A percentile compares a stretch with the other conserved stretches of the same genome.
phyloP scores from a whole-genome alignment of 2,329 filamentous ascomycete genomes.

The Alternaria novae-zelandiae region DNA sequence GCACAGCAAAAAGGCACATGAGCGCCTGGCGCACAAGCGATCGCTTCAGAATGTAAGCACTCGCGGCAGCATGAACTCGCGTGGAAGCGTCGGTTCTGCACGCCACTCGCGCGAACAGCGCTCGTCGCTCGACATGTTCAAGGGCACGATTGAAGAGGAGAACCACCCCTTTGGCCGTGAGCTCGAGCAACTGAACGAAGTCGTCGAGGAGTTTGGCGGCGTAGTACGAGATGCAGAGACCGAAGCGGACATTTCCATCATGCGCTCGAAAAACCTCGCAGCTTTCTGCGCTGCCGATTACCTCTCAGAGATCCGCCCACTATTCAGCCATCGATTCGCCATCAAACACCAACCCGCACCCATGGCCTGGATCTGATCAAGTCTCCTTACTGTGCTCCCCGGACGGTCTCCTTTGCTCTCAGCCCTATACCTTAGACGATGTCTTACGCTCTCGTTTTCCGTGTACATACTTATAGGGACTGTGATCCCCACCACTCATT shows the following conservation, averaged over 20 bases:
- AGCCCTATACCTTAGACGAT: conserved; percentile 18
- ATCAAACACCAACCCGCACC: conserved; percentile 25
- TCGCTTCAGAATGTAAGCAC: conserved; percentile 58
- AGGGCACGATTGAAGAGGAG: conserved; percentile 45
- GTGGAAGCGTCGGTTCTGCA: conserved; percentile 60
- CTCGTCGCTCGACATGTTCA: conserved; percentile 53
- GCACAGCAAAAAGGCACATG: conserved; percentile 87
- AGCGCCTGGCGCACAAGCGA: conserved; percentile 73
- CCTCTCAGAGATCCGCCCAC: conserved; percentile 74
- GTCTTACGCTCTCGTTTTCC: conserved; percentile 19
- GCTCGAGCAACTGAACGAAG: conserved; percentile 87
- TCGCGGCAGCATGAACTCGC: conserved; percentile 34
- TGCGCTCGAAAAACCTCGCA: conserved; percentile 72
- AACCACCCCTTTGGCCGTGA: conserved; percentile 85
- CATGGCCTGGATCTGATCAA: conserved; percentile 46
- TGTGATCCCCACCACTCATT: conserved; percentile 20
- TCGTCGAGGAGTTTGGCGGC: conserved; percentile 82
- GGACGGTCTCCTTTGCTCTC: conserved; percentile 8
- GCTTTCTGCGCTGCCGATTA: conserved; percentile 85
- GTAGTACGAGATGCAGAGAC: conserved; percentile 65
- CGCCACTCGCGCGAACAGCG: conserved; percentile 63
- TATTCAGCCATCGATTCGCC: conserved; percentile 50
- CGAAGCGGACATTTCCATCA: conserved; percentile 75
- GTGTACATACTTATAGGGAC: conserved; percentile 24
- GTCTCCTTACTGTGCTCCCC: conserved; percentile 2